Base-by-base conservation (phyloP, 164 flowering plant genomes). In the Chimonanthus praecox region DNA sequence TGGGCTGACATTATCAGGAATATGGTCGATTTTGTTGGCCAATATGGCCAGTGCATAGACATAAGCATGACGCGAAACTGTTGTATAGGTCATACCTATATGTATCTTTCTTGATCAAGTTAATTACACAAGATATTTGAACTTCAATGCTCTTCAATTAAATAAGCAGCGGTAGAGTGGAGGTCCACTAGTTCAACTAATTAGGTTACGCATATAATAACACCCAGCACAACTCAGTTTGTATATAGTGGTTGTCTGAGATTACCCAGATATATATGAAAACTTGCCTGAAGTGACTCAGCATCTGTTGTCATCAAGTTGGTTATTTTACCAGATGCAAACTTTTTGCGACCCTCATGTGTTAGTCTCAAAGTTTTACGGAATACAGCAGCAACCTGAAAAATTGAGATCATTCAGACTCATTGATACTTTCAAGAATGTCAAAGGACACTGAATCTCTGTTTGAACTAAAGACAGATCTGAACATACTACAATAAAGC, bases 261-360 rank as follows among this genome's bases (percentile, higher is more conserved):
- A 66, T 49, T 54, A 33, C 33, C 0, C 2, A 33, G 33, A 33
- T 33, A 33, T 13, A 21, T 47, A 18, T 6, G 67, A 70, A 49
- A 58, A 49, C 81, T 79, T 84, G 77, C 99, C 99, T 93, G 97
- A 67, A 95, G 92, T 71, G 98, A 73, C 78, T 92, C 97, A 80
- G 98, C 94, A 88, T 95, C 99, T 58, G 97, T 92, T 54, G 99
- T 95, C 94, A 95, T 93, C 85, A 95, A 79, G 84, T 95, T 95
- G 71, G 99, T 95, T 73, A 95, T 90, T 84, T 95, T 95, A 72
- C 99, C 98, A 76, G 97, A 80, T 13, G 94, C 74, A 78, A 93
- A 88, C 65, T 82, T 82, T 78, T 78, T 85, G 21, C 98, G 99
- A 73, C 90, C 83, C 80, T 93, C 97, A 79, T 90, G 88, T 58